These are phyloP conservation scores for Fraxinus pennsylvanica DNA, from an alignment of 257 asterid genomes.

Conservation along the genomic window DNA sequence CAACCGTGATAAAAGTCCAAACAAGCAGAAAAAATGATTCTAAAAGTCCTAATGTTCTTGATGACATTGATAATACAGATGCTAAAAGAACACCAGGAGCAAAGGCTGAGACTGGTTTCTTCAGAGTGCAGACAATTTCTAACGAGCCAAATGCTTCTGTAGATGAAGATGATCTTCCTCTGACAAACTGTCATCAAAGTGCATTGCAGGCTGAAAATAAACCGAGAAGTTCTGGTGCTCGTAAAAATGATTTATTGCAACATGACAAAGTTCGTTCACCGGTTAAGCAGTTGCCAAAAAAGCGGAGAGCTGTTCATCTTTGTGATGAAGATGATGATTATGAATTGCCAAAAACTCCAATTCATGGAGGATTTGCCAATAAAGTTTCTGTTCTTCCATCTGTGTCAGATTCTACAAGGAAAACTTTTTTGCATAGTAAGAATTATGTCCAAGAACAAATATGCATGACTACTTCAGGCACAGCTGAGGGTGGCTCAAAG, in stretches of 20 bases:
- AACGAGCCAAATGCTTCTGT: constrained; percentile 28
- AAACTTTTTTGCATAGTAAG: constrained; percentile 33
- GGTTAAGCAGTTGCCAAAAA: constrained; percentile 40
- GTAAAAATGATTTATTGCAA: constrained; percentile 23
- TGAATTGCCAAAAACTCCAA: constrained; percentile 89
- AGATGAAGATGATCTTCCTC: constrained; percentile 46
- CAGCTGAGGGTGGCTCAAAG: constrained; percentile 40
- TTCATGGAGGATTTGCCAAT: constrained; percentile 71
- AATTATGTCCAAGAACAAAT: constrained; percentile 32
- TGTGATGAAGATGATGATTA: constrained; percentile 61
- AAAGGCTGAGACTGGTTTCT: constrained; percentile 33
- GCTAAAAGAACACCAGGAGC: constrained; percentile 32
- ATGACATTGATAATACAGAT: constrained; percentile 29
- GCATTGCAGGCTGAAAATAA: constrained; percentile 37
- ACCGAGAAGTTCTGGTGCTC: constrained; percentile 23
- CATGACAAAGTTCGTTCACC: constrained; percentile 21
- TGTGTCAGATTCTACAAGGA: constrained; percentile 43
- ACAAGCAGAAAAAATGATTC: constrained; percentile 29
- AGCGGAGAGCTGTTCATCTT: constrained; percentile 89
- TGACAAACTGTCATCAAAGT: constrained; percentile 46
- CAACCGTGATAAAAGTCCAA: constrained; percentile 26
- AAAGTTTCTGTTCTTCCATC: constrained; percentile 46
- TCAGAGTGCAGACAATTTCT: constrained; percentile 22
- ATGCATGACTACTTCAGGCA: constrained; percentile 38
- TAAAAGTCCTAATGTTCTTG: constrained; percentile 20